Conservation (phyloP, 345 rosid genomes). For the Geranium brycei region DNA sequence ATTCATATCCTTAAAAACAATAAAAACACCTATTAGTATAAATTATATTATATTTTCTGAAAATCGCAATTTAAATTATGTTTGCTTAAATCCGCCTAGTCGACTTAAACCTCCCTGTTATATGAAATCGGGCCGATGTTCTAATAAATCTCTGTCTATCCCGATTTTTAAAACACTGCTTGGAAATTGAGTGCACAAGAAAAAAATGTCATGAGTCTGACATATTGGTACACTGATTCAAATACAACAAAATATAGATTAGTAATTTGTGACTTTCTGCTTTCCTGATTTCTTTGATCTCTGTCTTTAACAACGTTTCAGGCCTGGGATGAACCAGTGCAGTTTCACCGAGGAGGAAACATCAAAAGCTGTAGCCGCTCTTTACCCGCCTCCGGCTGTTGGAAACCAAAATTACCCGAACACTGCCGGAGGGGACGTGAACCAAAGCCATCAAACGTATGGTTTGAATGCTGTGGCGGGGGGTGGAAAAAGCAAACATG, state of each 20-base stretch:
- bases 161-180: no score
- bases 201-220: neutral
- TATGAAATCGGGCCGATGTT: no score
- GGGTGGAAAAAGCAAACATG: conserved; percentile 37
- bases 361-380: conserved; percentile 37
- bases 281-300: neutral
- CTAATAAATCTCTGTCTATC: no score
- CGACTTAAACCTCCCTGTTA: no score
- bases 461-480: conserved; percentile 13
- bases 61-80: no score
- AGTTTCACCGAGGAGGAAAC: conserved; percentile 62
- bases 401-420: conserved; percentile 21
- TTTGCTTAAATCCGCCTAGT: no score
- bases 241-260: neutral
- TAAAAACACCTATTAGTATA: no score
- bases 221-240: neutral
- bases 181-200: neutral
- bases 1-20: no score
- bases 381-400: conserved; percentile 29
- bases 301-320: conserved; percentile 11
- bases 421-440: conserved; percentile 6
- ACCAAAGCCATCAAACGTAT: conserved; percentile 14
- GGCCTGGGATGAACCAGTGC: conserved; percentile 74
- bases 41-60: no score
- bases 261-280: no score